Conservation (phyloP, 2,329 filamentous ascomycete species). For the Sporothrix mexicana region DNA sequence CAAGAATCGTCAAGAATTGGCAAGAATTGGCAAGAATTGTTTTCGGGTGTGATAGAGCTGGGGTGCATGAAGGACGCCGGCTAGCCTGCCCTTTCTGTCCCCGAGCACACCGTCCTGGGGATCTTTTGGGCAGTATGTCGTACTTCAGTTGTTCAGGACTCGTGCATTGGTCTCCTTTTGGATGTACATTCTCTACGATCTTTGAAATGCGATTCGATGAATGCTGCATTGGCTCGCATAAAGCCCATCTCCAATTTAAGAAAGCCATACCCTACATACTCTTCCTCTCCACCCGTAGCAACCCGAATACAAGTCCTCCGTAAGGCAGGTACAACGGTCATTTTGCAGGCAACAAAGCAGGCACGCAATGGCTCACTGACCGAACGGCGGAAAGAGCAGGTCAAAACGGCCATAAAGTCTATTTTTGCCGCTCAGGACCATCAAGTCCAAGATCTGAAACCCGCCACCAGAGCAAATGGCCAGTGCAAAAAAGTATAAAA, state of each 20-base stretch:
- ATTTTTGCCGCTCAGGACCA: background rate
- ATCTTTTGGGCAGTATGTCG: conserved; percentile 15
- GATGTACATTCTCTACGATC: background rate
- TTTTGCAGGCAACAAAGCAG: background rate
- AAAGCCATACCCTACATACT: background rate
- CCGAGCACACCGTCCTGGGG: background rate
- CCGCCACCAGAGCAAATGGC: conserved; percentile 3
- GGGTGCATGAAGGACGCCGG: conserved; percentile 13
- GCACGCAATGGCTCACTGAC: background rate
- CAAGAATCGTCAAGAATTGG: background rate
- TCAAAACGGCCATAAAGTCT: background rate
- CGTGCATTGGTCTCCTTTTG: background rate
- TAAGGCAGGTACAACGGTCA: background rate
- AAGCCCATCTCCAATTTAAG: background rate
- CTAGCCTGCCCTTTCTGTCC: conserved; percentile 8
- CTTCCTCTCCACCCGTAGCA: background rate
- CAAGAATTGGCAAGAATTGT: background rate
- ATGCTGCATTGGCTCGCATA: background rate
- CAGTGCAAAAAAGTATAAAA: conserved; percentile 1
- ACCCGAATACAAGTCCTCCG: background rate
- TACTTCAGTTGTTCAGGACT: background rate
- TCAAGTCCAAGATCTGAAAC: conserved; percentile 8
- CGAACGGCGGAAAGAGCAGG: conserved; percentile 6
- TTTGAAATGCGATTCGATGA: background rate
- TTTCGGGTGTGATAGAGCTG: background rate